Percentiles rank a stretch among this genome's conserved stretches.
These are phyloP conservation scores for Gyromitra esculenta DNA, from an alignment of 2,329 filamentous ascomycete genomes.

Conservation along the genomic window DNA sequence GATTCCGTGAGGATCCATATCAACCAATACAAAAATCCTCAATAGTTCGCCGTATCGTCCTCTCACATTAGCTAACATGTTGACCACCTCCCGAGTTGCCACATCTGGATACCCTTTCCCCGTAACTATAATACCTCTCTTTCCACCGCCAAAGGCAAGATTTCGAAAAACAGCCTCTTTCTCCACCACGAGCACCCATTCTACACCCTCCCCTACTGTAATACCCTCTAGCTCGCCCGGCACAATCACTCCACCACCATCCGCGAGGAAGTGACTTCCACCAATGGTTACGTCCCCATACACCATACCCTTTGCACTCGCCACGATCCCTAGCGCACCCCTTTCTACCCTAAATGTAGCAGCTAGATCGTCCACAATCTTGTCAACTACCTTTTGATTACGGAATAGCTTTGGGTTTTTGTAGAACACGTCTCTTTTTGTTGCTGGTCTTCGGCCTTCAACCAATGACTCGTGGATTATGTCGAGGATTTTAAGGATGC, in stretches of 20 bases:
- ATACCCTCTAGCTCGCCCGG: slow-evolving; percentile 23
- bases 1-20: slow-evolving; percentile 80
- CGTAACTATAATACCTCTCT: slow-evolving; percentile 61
- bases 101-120: slow-evolving; percentile 86
- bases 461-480: slow-evolving; percentile 69
- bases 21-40: slow-evolving; percentile 71
- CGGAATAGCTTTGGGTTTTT: slow-evolving; percentile 77
- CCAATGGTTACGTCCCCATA: slow-evolving; percentile 67
- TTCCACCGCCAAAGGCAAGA: background rate
- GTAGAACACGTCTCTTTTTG: slow-evolving; percentile 82
- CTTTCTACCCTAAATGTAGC: slow-evolving; percentile 73
- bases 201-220: slow-evolving; percentile 3
- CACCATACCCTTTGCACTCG: slow-evolving; percentile 77
- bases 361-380: slow-evolving; percentile 77
- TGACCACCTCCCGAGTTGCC: slow-evolving; percentile 73
- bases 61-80: slow-evolving; percentile 63
- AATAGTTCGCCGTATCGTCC: slow-evolving; percentile 60
- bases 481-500: slow-evolving; percentile 69
- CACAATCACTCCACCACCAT: slow-evolving; percentile 48
- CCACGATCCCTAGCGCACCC: slow-evolving; percentile 76
- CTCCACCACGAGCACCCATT: slow-evolving; percentile 52
- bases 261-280: slow-evolving; percentile 61
- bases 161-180: slow-evolving; percentile 49
- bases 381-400: slow-evolving; percentile 74
- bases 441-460: slow-evolving; percentile 64